Evolutionary conservation across 345 rosid genomes (phyloP).

Genomic region (Lepidium sativum): DNA sequence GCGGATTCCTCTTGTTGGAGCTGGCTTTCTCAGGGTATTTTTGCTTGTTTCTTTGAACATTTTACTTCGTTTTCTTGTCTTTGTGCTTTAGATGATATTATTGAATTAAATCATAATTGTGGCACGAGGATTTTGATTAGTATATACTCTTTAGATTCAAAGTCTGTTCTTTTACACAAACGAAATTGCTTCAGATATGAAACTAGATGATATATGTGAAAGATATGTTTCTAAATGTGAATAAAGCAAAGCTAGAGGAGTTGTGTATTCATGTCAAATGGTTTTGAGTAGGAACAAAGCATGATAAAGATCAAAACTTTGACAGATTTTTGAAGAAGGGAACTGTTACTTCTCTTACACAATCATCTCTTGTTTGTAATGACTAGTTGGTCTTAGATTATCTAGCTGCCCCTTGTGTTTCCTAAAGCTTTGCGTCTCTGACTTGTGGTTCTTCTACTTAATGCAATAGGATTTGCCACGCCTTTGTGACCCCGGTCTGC

Average conservation of each 20-base stretch:
- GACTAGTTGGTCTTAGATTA: not conserved
- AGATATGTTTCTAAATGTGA: not conserved
- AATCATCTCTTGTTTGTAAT: conserved; percentile 2
- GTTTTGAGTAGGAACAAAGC: not conserved
- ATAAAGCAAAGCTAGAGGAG: not conserved
- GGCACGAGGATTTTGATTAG: not conserved
- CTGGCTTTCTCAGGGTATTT: conserved; percentile 70
- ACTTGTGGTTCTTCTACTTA: conserved; percentile 30
- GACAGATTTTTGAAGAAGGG: not conserved
- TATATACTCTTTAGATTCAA: not conserved
- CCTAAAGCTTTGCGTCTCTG: conserved; percentile 10
- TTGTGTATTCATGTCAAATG: not conserved
- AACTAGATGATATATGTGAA: not conserved
- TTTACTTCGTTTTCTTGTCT: not conserved
- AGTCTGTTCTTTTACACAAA: not conserved
- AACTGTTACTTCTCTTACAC: not conserved
- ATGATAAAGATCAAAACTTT: not conserved
- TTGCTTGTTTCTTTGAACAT: not conserved
- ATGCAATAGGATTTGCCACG: conserved; percentile 70
- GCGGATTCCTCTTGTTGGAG: conserved; percentile 89
- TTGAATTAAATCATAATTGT: not conserved
- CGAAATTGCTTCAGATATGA: not conserved
- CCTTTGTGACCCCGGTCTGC: conserved; percentile 63
- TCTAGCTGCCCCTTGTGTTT: not conserved
- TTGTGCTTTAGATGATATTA: not conserved